Evolutionary conservation across 148 eudicot species (phyloP), one percentile per base, ranked within the genome.

Genomic region (Cornus florida): DNA sequence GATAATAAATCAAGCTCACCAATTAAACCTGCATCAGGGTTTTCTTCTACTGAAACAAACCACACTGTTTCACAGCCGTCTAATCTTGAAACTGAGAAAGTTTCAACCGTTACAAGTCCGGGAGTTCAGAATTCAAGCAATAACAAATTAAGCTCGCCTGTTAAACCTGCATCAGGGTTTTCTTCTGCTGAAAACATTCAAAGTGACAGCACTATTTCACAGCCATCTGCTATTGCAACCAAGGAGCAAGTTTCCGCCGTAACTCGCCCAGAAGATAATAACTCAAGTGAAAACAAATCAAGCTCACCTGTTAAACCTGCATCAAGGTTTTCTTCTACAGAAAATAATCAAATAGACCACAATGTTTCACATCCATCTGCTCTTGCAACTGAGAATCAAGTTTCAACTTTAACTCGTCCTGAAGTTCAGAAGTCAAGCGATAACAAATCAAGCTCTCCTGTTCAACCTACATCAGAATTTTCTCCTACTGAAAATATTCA

Each of bases 271-370:
- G 8, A 43, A 43, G 48, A 3, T 43, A 1, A 43, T 1, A 93
- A 89, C 59, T 84, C 90, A 48, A 84, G 80, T 60, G 89, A 89
- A n/a, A 84, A 84, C 67, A 82, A 75, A 43, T 43, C 69, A 46
- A 84, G 80, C 81, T 84, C 93, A 12, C 89, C 90, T 73, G 86
- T 78, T 53, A 93, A 88, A 75, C 70, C 81, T 35, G 69, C 80
- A 74, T 75, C 87, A 67, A 89, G 60, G 31, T 67, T 86, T 57
- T 73, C 76, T 65, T 70, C 82, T 82, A 82, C 46, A 70, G 88
- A 77, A 39, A 82, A 81, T 46, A 41, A 35, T 67, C 85, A 75
- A 81, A 71, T 81, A 43, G 77, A 81, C 77, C 78, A 76, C 74
- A 53, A 78, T 24, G 76, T 79, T 48, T 74, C 79, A 78, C 79